Evolutionary conservation across 2,329 filamentous ascomycete species (phyloP), one percentile per base, ranked within the genome.

Genomic region (Xylogone sp.): DNA sequence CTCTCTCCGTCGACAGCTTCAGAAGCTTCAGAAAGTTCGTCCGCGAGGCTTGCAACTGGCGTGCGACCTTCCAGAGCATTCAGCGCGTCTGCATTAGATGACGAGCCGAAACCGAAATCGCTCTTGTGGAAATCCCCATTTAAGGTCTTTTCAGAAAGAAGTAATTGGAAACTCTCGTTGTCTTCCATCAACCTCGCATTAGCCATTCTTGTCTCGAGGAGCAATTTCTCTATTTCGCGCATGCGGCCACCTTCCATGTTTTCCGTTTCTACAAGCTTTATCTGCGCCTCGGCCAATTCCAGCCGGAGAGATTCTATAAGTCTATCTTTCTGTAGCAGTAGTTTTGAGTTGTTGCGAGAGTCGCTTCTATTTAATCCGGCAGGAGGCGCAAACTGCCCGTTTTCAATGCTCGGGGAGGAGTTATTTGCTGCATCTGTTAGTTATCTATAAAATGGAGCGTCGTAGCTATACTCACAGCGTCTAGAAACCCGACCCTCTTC

Each of bases 141-240:
- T 53, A 99, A 80, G 1, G 94, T 97, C 77, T 91, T 93, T 70
- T 97, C 92, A 65, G 91, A 90, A 21, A 99, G 83, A 18, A 99
- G 83, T 34, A 97, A 81, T 71, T 97, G 93, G 71, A 96, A 99
- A 71, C 91, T 96, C 71, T 99, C 94, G 64, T 97, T 97, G 70
- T 99, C 94, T 72, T 99, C 94, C 88, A 97, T 94, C 56, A 99
- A 76, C 44, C 92, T 84, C 52, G 94, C 94, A 66, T 97, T 99
- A 59, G 91, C 88, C 87, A 97, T 94, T 63, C 92, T 90, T 39
- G 90, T 87, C 66, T 97, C 93, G 71, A 97, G 84, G 48, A 97
- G 81, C 58, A 89, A 83, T 62, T 88, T 87, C 72, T 97, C 92
- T n/a, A 97, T 81, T 69, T 96, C 90, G 59, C 90, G 88, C 65